Evolutionary conservation across 1,284 basidiomycete genomes (phyloP).

Genomic region (Leccinum ponderosum): DNA sequence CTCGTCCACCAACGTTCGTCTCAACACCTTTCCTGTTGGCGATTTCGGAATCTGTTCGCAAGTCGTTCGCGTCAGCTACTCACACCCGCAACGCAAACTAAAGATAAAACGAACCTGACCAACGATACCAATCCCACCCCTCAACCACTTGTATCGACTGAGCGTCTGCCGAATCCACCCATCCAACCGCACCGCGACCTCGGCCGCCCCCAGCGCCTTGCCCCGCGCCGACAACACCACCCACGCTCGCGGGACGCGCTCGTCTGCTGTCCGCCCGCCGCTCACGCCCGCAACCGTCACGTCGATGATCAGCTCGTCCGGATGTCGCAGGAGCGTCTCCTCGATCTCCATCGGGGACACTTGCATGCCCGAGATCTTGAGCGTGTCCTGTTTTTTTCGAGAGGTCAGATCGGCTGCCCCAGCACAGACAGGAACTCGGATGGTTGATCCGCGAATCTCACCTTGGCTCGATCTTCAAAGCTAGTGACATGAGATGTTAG

Average conservation of each 20-base stretch:
- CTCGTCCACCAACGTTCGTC: slow-evolving; percentile 56
- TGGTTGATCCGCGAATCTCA: slow-evolving; percentile 3
- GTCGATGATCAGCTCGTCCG: slow-evolving; percentile 57
- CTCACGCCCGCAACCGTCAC: slow-evolving; percentile 69
- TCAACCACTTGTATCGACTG: slow-evolving; percentile 70
- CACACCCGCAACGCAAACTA: not conserved
- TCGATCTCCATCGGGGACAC: slow-evolving; percentile 78
- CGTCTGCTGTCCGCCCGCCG: slow-evolving; percentile 64
- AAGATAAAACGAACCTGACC: slow-evolving; percentile 44
- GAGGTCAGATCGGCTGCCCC: slow-evolving; percentile 5
- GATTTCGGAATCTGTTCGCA: slow-evolving; percentile 63
- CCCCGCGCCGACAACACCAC: slow-evolving; percentile 61
- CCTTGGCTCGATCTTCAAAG: slow-evolving; percentile 34
- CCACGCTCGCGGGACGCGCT: slow-evolving; percentile 74
- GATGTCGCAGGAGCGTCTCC: slow-evolving; percentile 56
- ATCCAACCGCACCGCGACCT: slow-evolving; percentile 49
- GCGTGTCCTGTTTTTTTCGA: slow-evolving; percentile 50
- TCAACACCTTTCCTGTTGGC: slow-evolving; percentile 67
- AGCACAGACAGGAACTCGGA: not conserved
- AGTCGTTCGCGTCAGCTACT: not conserved
- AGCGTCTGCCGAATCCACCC: slow-evolving; percentile 59
- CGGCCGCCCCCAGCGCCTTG: slow-evolving; percentile 43
- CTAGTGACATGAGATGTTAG: not conserved
- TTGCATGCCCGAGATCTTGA: slow-evolving; percentile 73
- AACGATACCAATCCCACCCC: slow-evolving; percentile 68